Evolutionary conservation across 139 green algal genomes (phyloP).

Genomic region (Chlamydomonas incerta): DNA sequence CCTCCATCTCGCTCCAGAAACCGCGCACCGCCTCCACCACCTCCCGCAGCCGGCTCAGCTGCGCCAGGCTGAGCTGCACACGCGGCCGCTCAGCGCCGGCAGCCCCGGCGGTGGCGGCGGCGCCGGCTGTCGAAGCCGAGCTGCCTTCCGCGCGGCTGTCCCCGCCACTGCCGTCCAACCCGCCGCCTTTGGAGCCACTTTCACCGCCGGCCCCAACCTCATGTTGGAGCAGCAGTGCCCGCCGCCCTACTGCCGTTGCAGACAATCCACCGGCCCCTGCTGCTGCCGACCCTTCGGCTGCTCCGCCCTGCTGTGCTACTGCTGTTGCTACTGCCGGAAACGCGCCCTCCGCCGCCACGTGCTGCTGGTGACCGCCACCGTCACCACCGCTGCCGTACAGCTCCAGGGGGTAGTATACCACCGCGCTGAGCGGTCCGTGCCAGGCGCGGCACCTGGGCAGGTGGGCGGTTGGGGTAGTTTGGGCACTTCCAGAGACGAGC

Average conservation of each 20-base stretch:
- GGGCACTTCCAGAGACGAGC: no score
- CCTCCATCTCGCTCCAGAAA: constrained; percentile 23
- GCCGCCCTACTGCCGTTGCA: no score
- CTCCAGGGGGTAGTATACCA: constrained; percentile 24
- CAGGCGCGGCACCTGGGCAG: constrained; percentile 20
- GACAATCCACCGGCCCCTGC: no score
- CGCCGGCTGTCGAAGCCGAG: neutral
- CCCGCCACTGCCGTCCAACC: no score
- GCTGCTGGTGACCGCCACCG: neutral
- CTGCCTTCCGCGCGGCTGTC: neutral
- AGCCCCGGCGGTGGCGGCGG: no score
- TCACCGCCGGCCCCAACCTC: neutral
- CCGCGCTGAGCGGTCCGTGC: constrained; percentile 38
- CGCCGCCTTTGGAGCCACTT: neutral
- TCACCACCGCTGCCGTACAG: neutral
- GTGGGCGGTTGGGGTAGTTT: no score
- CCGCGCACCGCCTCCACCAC: neutral
- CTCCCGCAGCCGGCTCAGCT: neutral
- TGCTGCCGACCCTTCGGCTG: no score
- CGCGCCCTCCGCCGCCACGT: no score
- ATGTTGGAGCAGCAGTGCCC: neutral
- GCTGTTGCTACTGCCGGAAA: no score
- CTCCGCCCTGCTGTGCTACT: no score
- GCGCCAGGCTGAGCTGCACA: neutral
- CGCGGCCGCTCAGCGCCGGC: neutral